Base-by-base conservation (phyloP, 495 filamentous ascomycete species). In the Niebla homalea region DNA sequence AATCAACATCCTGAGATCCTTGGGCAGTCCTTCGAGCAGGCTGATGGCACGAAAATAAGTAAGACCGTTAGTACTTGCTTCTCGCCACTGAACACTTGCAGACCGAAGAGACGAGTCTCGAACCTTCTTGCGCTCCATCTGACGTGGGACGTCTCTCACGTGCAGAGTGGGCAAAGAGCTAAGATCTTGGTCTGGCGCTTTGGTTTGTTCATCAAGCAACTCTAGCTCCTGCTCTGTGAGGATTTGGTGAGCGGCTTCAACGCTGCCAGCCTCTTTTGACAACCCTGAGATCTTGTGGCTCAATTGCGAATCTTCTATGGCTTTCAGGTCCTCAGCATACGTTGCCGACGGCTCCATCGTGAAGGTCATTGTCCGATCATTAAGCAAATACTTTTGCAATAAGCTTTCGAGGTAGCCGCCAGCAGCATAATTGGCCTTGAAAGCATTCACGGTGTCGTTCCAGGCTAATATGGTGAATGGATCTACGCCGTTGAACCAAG, bases 41-140 rank as follows among this genome's bases (percentile, higher is more conserved):
- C 90, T 87, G 62, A 95, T 74, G 7, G 87, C 90, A 59, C 87
- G 82, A 68, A 98, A 94, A 64, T 98, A 98, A 2, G 93, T 97
- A 45, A 98, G 65, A 2, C 92, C 92, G 60, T 98, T 97, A 1
- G 92, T 98, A 29, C 84, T 85, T 14, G 89, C 87, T 61, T 89
- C 86, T 40, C 85, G 82, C 87, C 89, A 93, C 48, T 96, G 85
- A 23, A 95, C 77, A 32, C 83, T 80, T 20, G 82, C 74, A 39
- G 77, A 72, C 26, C 78, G 76, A 15, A 85, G 62, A n/a, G 67
- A 70, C 21, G 80, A 81, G 53, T 89, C 76, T 36, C 83, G 74
- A 25, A 94, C 59, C 43, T 78, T 65, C 44, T 84, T 81, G 39
- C 67, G 75, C 55, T 87, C 84, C 58, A 85, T 85, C 56, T 80